A percentile compares a stretch with the other conserved stretches of the same genome.
These are phyloP conservation scores for Lanmaoa rubissima DNA, from an alignment of 768 basidiomycete genomes.

Conservation along the genomic window DNA sequence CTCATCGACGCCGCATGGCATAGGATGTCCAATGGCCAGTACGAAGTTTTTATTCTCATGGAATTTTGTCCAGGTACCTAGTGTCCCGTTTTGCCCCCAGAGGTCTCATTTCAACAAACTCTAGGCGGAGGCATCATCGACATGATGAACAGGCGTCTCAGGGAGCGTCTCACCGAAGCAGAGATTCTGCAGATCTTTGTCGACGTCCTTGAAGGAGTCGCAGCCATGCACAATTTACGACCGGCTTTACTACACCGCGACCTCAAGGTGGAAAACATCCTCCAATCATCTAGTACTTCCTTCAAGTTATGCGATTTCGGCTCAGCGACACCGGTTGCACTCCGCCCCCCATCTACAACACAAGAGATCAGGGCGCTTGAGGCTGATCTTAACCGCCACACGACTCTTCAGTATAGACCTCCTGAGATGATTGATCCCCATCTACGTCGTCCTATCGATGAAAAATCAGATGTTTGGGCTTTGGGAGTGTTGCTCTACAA, in stretches of 20 bases:
- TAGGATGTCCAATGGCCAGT: conserved; percentile 75
- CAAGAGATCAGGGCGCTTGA: conserved; percentile 87
- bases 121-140: conserved; percentile 97
- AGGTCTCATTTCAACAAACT: conserved; percentile 9
- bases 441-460: conserved; percentile 79
- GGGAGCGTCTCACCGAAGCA: conserved; percentile 90
- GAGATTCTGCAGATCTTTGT: conserved; percentile 98
- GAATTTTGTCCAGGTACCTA: conserved; percentile 86
- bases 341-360: conserved; percentile 68
- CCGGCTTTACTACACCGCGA: conserved; percentile 94
- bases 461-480: conserved; percentile 98
- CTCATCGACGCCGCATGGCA: conserved; percentile 95
- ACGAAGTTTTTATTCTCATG: conserved; percentile 99
- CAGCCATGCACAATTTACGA: conserved; percentile 91
- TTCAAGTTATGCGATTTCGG: conserved; percentile 99
- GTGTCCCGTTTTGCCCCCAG: not conserved
- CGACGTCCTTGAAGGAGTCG: conserved; percentile 96
- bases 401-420: conserved; percentile 96
- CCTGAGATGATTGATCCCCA: conserved; percentile 98
- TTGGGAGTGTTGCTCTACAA: conserved; percentile 96
- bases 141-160: conserved; percentile 96
- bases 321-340: conserved; percentile 74
- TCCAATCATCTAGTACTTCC: conserved; percentile 77
- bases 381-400: conserved; percentile 89
- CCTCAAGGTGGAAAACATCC: conserved; percentile 98